Base-by-base conservation (phyloP, 2,329 filamentous ascomycete genomes). In the Pyrenophora seminiperda region DNA sequence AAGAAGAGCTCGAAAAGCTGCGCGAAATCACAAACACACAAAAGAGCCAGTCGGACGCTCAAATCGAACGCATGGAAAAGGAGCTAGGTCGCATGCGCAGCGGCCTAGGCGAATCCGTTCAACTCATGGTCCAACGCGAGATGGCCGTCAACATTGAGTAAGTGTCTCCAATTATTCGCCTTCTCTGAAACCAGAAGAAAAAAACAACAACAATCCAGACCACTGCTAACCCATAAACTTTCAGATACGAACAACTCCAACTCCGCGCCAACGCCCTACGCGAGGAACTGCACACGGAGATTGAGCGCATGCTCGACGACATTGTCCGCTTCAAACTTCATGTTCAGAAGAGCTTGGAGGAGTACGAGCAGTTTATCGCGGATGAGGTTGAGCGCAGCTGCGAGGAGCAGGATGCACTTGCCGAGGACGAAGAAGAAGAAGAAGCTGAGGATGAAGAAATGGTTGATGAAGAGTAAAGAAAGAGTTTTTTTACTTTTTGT, bases 241-340 rank as follows among this genome's bases (percentile, higher is more conserved):
- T 5, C 51, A 93, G 90, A 68, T 95, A 96, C 68, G 93, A 97
- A 70, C 91, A 97, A 70, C 78, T 97, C 39, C 91, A 89, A n/a
- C 83, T 96, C 46, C 84, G 86, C 24, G 90, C 90, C 39, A 90
- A 90, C 58, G 79, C 90, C 1, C 81, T 97, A 18, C 85, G 94
- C n/a, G 94, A 99, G 73, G 92, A 97, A 72, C 81, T 99, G n/a
- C 94, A 99, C 73, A 96, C 91, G 0, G 92, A 97, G 72, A 90
- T 97, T 65, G 94, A 97, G 76, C 88, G 87, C 64, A 96, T 97
- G 84, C 78, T 99, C 53, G 96, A 97, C 76, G 92, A 97, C 70
- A 89, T 97, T 55, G 96, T 97, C 77, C 92, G 95, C 68, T 97
- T 99, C 83, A 99, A 99, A 77, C 90, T 99, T 58, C 92, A 97